A percentile compares a stretch with the other conserved stretches of the same genome.
phyloP scores from a whole-genome alignment of 2,329 filamentous ascomycete species.

The Ophiostoma pallidulum region DNA sequence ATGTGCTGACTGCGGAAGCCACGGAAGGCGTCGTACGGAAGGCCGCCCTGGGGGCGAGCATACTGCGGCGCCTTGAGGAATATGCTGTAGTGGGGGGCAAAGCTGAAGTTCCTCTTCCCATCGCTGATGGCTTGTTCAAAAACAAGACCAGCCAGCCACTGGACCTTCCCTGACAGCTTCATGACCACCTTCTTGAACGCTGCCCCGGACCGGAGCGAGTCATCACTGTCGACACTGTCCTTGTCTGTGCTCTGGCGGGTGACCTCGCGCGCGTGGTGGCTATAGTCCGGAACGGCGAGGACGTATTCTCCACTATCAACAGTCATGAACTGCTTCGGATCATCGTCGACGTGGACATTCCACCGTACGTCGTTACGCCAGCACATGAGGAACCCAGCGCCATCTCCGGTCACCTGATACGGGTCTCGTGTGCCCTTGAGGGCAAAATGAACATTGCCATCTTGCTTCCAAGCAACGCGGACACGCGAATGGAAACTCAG shows the following conservation, averaged over 20 bases:
- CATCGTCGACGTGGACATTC: conserved; percentile 73
- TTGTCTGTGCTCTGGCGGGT: conserved; percentile 40
- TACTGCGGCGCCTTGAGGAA: conserved; percentile 72
- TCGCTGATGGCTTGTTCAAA: conserved; percentile 77
- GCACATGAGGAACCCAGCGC: conserved; percentile 95
- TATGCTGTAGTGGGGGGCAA: conserved; percentile 87
- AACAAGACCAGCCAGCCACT: conserved; percentile 82
- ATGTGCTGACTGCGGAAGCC: conserved; percentile 97
- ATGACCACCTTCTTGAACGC: conserved; percentile 97
- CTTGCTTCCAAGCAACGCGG: conserved; percentile 83
- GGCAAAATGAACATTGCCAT: conserved; percentile 88
- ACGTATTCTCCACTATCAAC: conserved; percentile 95
- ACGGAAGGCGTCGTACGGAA: conserved; percentile 80
- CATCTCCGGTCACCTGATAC: conserved; percentile 84
- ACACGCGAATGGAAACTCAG: conserved; percentile 89
- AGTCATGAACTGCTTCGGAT: conserved; percentile 88
- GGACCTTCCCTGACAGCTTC: conserved; percentile 94
- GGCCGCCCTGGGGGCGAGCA: conserved; percentile 46
- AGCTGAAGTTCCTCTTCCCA: conserved; percentile 71
- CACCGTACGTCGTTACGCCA: conserved; percentile 92
- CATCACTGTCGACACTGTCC: conserved; percentile 52
- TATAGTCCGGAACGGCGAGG: conserved; percentile 88
- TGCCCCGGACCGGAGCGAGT: conserved; percentile 61
- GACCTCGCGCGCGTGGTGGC: conserved; percentile 68
- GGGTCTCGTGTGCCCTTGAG: conserved; percentile 89